These are phyloP conservation scores for Psilocybe tampanensis DNA, from an alignment of 768 basidiomycete genomes.

Conservation along the genomic window DNA sequence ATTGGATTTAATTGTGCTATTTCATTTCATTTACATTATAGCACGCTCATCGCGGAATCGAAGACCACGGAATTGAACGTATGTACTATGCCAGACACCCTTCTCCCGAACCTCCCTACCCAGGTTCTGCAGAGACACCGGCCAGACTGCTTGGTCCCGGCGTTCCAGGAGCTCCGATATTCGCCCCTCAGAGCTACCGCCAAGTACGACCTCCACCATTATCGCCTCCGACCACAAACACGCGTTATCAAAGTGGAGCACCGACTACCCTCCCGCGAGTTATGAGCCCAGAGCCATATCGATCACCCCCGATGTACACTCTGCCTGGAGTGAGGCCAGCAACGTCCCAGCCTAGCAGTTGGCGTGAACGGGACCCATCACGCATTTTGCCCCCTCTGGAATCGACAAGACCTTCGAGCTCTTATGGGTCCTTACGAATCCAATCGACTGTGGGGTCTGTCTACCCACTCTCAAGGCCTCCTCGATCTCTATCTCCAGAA, in stretches of 20 bases:
- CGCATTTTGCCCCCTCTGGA: slow-evolving; percentile 34
- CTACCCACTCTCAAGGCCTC: slow-evolving; percentile 15
- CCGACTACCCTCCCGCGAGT: slow-evolving; percentile 10
- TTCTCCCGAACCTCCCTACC: slow-evolving; percentile 27
- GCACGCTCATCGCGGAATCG: slow-evolving; percentile 19
- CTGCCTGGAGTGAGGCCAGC: slow-evolving; percentile 23
- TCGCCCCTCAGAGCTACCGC: slow-evolving; percentile 20
- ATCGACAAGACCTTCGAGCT: slow-evolving; percentile 25
- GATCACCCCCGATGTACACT: slow-evolving; percentile 25
- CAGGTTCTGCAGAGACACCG: slow-evolving; percentile 35
- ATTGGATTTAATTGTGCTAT: slow-evolving; percentile 13
- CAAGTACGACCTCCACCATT: slow-evolving; percentile 20
- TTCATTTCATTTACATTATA: neutral
- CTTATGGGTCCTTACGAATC: slow-evolving; percentile 13
- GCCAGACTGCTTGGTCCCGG: slow-evolving; percentile 56
- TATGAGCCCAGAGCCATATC: slow-evolving; percentile 20
- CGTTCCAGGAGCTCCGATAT: slow-evolving; percentile 44
- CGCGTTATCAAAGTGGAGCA: slow-evolving; percentile 19
- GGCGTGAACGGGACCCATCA: slow-evolving; percentile 29
- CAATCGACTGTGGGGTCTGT: slow-evolving; percentile 17
- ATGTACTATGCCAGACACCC: slow-evolving; percentile 14
- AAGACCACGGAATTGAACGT: slow-evolving; percentile 16
- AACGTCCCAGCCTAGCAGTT: slow-evolving; percentile 25
- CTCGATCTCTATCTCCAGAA: slow-evolving; percentile 38
- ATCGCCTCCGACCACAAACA: slow-evolving; percentile 22